Percentiles rank a stretch among this genome's conserved stretches.
Conservation (phyloP, 768 basidiomycete species). For the Crassisporium funariophilum region DNA sequence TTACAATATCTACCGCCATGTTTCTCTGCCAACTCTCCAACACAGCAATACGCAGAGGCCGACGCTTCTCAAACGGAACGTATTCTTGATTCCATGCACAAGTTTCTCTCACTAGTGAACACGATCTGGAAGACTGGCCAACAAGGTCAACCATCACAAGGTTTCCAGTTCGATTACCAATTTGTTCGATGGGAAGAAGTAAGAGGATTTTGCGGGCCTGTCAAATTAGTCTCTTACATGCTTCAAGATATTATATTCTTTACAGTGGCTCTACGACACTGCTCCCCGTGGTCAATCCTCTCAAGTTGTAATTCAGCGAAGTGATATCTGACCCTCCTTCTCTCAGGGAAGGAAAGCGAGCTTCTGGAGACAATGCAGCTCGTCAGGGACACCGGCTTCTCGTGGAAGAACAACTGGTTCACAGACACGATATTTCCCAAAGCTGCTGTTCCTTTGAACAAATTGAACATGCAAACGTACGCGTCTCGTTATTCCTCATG, state of each 20-base stretch:
- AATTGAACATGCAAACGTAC: conserved; percentile 35
- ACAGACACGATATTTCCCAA: conserved; percentile 38
- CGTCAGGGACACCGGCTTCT: conserved; percentile 38
- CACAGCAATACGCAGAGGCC: conserved; percentile 46
- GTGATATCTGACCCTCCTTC: background rate
- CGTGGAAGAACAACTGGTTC: conserved; percentile 46
- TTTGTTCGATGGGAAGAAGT: conserved; percentile 47
- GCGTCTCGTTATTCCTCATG: conserved; percentile 3
- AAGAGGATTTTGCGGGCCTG: background rate
- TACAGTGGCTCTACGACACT: conserved; percentile 45
- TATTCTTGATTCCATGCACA: conserved; percentile 41
- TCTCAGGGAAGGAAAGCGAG: conserved; percentile 34
- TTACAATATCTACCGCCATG: background rate
- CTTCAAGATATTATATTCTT: conserved; percentile 33
- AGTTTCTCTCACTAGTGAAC: conserved; percentile 35
- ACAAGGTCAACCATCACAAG: conserved; percentile 36
- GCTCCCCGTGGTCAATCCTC: conserved; percentile 42
- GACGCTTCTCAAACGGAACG: conserved; percentile 36
- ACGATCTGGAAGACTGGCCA: conserved; percentile 37
- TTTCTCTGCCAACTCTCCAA: background rate
- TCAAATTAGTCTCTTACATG: background rate
- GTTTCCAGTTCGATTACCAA: conserved; percentile 46
- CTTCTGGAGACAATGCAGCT: conserved; percentile 45
- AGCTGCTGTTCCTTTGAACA: conserved; percentile 25
- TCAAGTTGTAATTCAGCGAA: background rate